A percentile compares a stretch with the other conserved stretches of the same genome.
These are phyloP conservation scores for Raphanus raphanistrum DNA, from an alignment of 345 rosid genomes.

Conservation along the genomic window DNA sequence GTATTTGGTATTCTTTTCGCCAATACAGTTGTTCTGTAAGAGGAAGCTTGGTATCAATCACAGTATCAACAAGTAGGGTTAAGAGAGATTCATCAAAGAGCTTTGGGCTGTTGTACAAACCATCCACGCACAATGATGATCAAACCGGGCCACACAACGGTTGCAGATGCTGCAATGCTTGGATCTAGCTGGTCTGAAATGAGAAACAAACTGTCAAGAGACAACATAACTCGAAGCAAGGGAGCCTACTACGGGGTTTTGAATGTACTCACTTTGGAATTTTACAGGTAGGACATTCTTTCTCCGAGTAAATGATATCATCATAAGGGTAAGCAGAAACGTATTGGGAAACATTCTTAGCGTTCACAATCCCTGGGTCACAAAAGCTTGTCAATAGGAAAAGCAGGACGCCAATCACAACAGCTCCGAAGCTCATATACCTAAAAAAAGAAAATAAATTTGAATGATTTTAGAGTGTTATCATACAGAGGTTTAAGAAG, in stretches of 20 bases:
- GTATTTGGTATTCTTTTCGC: conserved; percentile 82
- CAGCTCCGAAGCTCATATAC: conserved; percentile 68
- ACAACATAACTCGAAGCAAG: background rate
- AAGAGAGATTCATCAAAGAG: background rate
- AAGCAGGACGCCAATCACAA: conserved; percentile 68
- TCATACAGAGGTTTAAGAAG: background rate
- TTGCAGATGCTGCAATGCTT: conserved; percentile 93
- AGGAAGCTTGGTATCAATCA: conserved; percentile 26
- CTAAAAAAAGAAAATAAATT: conserved; percentile 43
- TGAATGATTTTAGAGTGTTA: background rate
- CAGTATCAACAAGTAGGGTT: background rate
- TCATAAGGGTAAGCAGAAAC: conserved; percentile 82
- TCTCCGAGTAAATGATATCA: conserved; percentile 64
- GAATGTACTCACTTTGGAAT: conserved; percentile 64
- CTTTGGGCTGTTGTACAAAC: conserved; percentile 39
- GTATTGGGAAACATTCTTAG: conserved; percentile 65
- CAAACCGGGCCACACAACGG: conserved; percentile 95
- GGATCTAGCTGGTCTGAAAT: conserved; percentile 92
- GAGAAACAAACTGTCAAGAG: conserved; percentile 4
- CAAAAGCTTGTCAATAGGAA: conserved; percentile 81
- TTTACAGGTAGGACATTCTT: conserved; percentile 83
- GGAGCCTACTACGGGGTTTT: background rate
- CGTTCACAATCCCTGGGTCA: conserved; percentile 82
- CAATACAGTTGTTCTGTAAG: conserved; percentile 91
- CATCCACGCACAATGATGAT: conserved; percentile 99